phyloP scores from a whole-genome alignment of 2,329 filamentous ascomycete genomes.

The Coniella lustricola region DNA sequence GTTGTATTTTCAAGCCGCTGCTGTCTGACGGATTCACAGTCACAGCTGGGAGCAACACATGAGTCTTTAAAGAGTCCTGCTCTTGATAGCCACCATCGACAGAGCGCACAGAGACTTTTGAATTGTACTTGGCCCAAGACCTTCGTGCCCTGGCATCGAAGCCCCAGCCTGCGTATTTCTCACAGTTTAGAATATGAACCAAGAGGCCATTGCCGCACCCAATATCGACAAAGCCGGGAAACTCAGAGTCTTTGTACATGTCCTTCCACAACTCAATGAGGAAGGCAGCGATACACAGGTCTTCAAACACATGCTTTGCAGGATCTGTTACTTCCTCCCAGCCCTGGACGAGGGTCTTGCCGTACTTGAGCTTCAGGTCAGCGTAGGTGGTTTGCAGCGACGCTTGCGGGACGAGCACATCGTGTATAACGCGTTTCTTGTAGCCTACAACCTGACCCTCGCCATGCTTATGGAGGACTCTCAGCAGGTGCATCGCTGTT shows the following conservation, averaged over 20 bases:
- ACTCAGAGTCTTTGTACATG: slow-evolving; percentile 60
- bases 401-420: slow-evolving; percentile 70
- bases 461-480: slow-evolving; percentile 66
- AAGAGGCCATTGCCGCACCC: slow-evolving; percentile 93
- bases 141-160: slow-evolving; percentile 85
- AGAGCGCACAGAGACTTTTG: slow-evolving; percentile 25
- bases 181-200: slow-evolving; percentile 70
- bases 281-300: slow-evolving; percentile 84
- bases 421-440: slow-evolving; percentile 76
- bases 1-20: slow-evolving; percentile 15
- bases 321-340: slow-evolving; percentile 90
- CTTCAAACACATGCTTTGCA: slow-evolving; percentile 90
- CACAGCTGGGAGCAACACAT: slow-evolving; percentile 42
- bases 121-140: slow-evolving; percentile 71
- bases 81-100: slow-evolving; percentile 18
- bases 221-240: slow-evolving; percentile 91
- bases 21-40: slow-evolving; percentile 20
- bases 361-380: slow-evolving; percentile 72
- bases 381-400: slow-evolving; percentile 77
- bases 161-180: slow-evolving; percentile 81
- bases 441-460: slow-evolving; percentile 60
- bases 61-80: slow-evolving; percentile 12
- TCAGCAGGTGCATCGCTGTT: slow-evolving; percentile 62
- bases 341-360: slow-evolving; percentile 56
- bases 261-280: slow-evolving; percentile 83